These are phyloP conservation scores for Arachis hypogaea DNA, from an alignment of 306 rosid species.

Conservation along the genomic window DNA sequence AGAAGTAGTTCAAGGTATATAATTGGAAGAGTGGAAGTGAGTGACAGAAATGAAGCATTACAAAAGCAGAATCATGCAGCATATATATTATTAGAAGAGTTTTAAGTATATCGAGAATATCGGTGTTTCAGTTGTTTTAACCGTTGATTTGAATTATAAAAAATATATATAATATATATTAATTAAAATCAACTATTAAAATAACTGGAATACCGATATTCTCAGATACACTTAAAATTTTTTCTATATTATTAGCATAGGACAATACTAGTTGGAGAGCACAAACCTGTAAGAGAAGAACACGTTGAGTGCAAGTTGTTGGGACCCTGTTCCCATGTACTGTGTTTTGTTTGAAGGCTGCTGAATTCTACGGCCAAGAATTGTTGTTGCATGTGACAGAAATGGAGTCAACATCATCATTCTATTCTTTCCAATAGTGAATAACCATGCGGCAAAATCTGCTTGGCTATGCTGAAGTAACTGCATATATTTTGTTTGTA, in stretches of 20 bases:
- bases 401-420: conserved; percentile 12
- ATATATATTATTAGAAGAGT: not conserved
- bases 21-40: not conserved
- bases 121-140: too few species aligned
- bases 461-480: not conserved
- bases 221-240: too few species aligned
- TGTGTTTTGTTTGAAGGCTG: not conserved
- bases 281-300: not conserved
- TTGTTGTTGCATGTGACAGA: conserved; percentile 20
- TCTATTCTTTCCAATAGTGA: not conserved
- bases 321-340: conserved; percentile 14
- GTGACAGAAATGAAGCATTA: not conserved
- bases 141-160: too few species aligned
- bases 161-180: too few species aligned
- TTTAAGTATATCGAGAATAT: too few species aligned
- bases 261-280: not conserved
- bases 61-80: not conserved
- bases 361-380: conserved; percentile 45
- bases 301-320: conserved; percentile 14
- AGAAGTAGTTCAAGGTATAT: not conserved
- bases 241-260: not conserved
- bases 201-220: too few species aligned
- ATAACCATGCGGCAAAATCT: conserved; percentile 6
- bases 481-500: not conserved
- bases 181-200: too few species aligned